phyloP scores from a whole-genome alignment of 2,329 filamentous ascomycete species.

The Aaosphaeria arxii region DNA sequence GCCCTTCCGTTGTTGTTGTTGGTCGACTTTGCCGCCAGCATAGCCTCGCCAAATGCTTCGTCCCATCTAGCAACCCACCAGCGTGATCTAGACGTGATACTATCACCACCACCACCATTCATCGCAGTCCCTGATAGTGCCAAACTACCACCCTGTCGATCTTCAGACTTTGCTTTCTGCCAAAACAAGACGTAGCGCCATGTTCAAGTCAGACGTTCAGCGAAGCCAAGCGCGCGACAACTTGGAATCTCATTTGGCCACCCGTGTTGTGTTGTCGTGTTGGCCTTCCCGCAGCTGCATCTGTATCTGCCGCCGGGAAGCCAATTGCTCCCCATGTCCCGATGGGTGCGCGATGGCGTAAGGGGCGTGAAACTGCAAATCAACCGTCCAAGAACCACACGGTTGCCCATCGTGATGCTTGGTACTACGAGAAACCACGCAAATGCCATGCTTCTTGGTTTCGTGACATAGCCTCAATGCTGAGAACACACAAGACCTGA shows the following conservation, averaged over 20 bases:
- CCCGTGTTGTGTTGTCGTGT: not conserved
- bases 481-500: not conserved
- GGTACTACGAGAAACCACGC: not conserved
- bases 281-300: not conserved
- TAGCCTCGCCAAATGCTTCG: not conserved
- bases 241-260: conserved; percentile 1
- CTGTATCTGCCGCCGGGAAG: conserved; percentile 1
- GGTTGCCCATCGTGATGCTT: not conserved
- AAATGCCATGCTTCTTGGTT: conserved; percentile 6
- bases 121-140: not conserved
- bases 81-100: not conserved
- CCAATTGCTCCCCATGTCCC: not conserved
- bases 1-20: not conserved
- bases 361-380: conserved; percentile 1
- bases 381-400: conserved; percentile 5
- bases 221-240: conserved; percentile 2
- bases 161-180: not conserved
- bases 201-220: not conserved
- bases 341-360: not conserved
- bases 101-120: not conserved
- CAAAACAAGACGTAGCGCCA: conserved; percentile 1
- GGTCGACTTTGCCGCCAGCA: not conserved
- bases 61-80: not conserved
- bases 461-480: conserved; percentile 5
- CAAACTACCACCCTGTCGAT: conserved; percentile 1